A percentile compares a stretch with the other conserved stretches of the same genome.
Evolutionary conservation across 805 yeast genomes (phyloP).

Genomic region (Metschnikowia chrysomelidarum): DNA sequence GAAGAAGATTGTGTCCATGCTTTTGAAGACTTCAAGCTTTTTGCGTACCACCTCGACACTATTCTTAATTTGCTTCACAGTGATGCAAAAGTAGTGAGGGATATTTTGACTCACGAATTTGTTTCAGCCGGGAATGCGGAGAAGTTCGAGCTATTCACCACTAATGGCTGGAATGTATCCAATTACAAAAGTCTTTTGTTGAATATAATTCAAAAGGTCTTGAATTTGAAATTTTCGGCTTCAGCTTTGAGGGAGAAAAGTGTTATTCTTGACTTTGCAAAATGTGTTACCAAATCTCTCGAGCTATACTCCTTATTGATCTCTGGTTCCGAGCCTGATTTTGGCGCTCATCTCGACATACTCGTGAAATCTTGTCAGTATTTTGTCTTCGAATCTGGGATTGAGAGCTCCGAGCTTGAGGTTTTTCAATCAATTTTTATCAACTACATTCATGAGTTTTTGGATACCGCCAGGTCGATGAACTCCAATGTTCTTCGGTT

Average conservation of each 20-base stretch:
- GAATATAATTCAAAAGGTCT: constrained; percentile 45
- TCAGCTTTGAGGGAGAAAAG: constrained; percentile 21
- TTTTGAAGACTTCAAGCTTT: constrained; percentile 60
- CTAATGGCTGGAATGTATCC: constrained; percentile 50
- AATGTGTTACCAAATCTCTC: constrained; percentile 39
- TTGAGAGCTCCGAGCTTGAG: constrained; percentile 24
- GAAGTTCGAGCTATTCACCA: constrained; percentile 40
- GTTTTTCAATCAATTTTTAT: constrained; percentile 27
- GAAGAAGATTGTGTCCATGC: constrained; percentile 26
- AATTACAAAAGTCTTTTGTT: constrained; percentile 60
- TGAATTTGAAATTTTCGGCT: constrained; percentile 27
- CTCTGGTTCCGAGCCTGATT: constrained; percentile 58
- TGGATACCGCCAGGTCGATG: constrained; percentile 30
- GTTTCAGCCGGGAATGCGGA: constrained; percentile 51
- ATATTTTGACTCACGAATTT: constrained; percentile 54
- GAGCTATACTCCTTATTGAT: constrained; percentile 43
- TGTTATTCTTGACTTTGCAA: constrained; percentile 21
- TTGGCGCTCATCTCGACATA: constrained; percentile 42
- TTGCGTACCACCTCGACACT: constrained; percentile 59
- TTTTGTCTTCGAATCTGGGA: constrained; percentile 16
- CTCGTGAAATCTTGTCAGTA: constrained; percentile 37
- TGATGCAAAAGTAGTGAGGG: constrained; percentile 42
- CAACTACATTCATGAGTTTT: constrained; percentile 27
- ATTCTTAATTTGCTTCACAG: constrained; percentile 51
- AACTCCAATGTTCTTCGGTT: constrained; percentile 28